Conservation (phyloP, 331 rosid species). For the Malus hybrid region DNA sequence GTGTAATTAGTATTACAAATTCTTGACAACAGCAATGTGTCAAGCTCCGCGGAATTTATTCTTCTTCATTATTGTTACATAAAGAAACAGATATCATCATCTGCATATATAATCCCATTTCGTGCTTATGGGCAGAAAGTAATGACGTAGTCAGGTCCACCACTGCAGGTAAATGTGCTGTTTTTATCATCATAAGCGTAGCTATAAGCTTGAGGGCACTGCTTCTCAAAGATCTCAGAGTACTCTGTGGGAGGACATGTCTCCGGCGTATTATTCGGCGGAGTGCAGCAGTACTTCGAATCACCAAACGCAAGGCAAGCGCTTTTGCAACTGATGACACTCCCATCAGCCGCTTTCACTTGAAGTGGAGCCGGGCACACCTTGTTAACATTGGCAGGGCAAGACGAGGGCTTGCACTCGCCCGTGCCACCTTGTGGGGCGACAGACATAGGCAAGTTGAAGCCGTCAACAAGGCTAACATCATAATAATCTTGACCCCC, state of each 20-base stretch:
- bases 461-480: conserved; percentile 43
- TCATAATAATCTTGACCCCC: no score
- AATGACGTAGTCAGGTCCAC: conserved; percentile 26
- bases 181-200: conserved; percentile 47
- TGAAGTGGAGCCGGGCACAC: conserved; percentile 29
- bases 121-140: conserved; percentile 40
- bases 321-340: no score
- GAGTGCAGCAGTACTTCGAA: conserved; percentile 40
- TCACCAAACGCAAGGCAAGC: conserved; percentile 34
- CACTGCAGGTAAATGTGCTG: conserved; percentile 40
- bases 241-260: conserved; percentile 33
- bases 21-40: background rate
- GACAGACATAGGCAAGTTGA: conserved; percentile 34
- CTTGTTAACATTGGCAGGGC: conserved; percentile 12
- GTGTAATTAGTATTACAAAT: background rate
- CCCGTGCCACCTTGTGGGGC: conserved; percentile 33
- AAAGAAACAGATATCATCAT: no score
- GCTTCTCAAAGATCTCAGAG: conserved; percentile 16
- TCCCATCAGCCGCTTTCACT: background rate
- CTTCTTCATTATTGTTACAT: background rate
- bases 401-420: conserved; percentile 14
- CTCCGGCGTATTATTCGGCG: background rate
- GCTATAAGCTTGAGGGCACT: conserved; percentile 55
- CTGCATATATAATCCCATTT: background rate
- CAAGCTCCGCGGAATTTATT: background rate